A percentile compares a stretch with the other conserved stretches of the same genome.
Conservation (phyloP, 2,329 filamentous ascomycete species). For the Aureobasidium vineae region DNA sequence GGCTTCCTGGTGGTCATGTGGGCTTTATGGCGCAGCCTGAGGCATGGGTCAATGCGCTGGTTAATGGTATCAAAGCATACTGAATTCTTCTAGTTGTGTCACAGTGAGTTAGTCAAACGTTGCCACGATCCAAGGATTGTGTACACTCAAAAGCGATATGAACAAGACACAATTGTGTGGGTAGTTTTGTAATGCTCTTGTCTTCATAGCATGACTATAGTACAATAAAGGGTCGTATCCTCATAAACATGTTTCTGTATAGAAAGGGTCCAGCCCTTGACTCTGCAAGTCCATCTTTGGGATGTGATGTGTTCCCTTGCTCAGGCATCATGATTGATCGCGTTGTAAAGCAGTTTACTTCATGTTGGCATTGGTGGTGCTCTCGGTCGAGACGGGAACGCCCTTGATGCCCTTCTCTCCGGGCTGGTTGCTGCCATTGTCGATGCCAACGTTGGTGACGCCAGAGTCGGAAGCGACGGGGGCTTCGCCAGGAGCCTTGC, state of each 20-base stretch:
- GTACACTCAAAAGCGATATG: no score
- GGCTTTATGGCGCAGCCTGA: background rate
- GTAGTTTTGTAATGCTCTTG: background rate
- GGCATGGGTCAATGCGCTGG: background rate
- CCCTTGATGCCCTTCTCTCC: constrained; percentile 41
- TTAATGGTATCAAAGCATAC: background rate
- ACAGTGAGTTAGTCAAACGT: no score
- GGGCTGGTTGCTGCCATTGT: constrained; percentile 35
- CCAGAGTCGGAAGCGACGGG: constrained; percentile 40
- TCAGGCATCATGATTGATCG: background rate
- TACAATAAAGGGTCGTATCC: constrained; percentile 16
- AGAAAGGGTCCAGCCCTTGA: constrained; percentile 1
- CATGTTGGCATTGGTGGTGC: constrained; percentile 33
- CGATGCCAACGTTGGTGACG: constrained; percentile 36
- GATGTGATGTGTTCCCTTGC: background rate
- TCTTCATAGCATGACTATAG: constrained; percentile 11
- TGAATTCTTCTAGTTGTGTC: background rate
- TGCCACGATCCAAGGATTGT: no score
- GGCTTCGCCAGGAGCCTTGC: constrained; percentile 34
- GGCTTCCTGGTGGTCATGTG: constrained; percentile 1
- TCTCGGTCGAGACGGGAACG: constrained; percentile 33
- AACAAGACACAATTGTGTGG: no score
- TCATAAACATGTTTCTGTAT: background rate
- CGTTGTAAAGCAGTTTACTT: constrained; percentile 27
- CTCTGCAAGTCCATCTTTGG: background rate